Evolutionary conservation across 78 protist genomes (phyloP), one percentile per base, ranked within the genome.

Genomic region (Pigoraptor vietnamica): DNA sequence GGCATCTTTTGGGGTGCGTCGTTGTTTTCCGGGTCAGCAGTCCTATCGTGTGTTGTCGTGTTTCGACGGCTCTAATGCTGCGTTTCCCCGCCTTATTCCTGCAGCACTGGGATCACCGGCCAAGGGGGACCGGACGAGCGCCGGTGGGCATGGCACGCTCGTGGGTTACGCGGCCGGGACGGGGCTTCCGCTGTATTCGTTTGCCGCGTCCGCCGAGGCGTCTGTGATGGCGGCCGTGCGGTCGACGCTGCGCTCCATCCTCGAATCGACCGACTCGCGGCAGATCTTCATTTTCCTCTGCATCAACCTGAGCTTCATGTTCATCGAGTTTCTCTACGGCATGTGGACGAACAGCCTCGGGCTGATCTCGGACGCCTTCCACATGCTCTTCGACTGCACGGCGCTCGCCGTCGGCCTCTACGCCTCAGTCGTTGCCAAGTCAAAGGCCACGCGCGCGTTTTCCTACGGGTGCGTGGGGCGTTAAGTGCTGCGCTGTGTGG

Each of bases 301-400:
- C 48, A 32, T 97, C 55, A 98, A 95, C 56, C 67, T 97, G 23
- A 14, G 91, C 67, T 98, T 97, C 95, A 97, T 95, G 98, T 93
- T 93, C 81, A 95, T 98, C 0, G 99, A 98, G 94, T 92, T 98
- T 92, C 40, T 96, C 37, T 97, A 95, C 82, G 99, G 99, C 35
- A 35, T 95, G 25, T 93, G 96, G 94, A 94, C 98, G n/a, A 96
- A 96, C 93, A 94, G 97, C 48, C 92, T 98, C 24, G 98, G 98
- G 33, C 93, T 98, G 21, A 94, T 98, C 39, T 94, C 98, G 0
- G 99, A 98, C 90, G 96, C 98, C 21, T 95, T 96, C 37, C 99
- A 98, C 95, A 98, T 98, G 99, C 90, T 97, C 23, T 95, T 98
- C 32, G 99, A 98, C 90, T 96, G 97, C 33, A 89, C 94, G 10